A percentile compares a stretch with the other conserved stretches of the same genome.
Conservation (phyloP, 306 rosid species). For the Trichosanthes cucumerina region DNA sequence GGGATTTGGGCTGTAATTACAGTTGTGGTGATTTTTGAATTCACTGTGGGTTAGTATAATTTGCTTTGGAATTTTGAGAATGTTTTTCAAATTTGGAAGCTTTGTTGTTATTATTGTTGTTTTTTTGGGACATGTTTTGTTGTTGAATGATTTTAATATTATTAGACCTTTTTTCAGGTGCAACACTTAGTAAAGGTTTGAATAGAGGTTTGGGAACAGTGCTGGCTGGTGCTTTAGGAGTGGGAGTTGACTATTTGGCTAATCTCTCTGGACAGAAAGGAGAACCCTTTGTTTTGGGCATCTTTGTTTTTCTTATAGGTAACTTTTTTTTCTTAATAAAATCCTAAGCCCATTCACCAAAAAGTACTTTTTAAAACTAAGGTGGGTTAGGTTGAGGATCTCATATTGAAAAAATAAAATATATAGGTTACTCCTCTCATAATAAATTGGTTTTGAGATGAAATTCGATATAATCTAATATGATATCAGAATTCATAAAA, state of each 20-base stretch:
- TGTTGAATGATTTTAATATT: background rate
- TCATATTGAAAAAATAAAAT: too few relatives aligned
- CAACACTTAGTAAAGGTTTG: constrained; percentile 57
- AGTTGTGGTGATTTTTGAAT: constrained; percentile 80
- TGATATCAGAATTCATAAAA: too few relatives aligned
- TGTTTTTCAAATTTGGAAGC: background rate
- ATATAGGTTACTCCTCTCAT: too few relatives aligned
- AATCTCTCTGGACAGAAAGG: constrained; percentile 47
- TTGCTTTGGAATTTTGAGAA: background rate
- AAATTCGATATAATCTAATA: too few relatives aligned
- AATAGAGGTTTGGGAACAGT: constrained; percentile 83
- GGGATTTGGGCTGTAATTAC: constrained; percentile 96
- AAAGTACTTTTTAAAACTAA: too few relatives aligned
- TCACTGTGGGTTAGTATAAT: constrained; percentile 57
- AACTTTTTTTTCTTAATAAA: background rate
- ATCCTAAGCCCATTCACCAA: background rate
- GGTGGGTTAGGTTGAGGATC: too few relatives aligned
- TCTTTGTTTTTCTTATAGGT: constrained; percentile 76
- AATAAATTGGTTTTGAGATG: too few relatives aligned
- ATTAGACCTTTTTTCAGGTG: constrained; percentile 34
- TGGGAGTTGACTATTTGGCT: constrained; percentile 66
- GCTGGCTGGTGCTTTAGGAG: constrained; percentile 66
- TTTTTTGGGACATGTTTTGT: background rate
- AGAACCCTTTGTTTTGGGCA: constrained; percentile 56
- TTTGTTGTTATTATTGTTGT: background rate